A percentile compares a stretch with the other conserved stretches of the same genome.
These are phyloP conservation scores for Claviceps cyperi DNA, from an alignment of 2,329 filamentous ascomycete species.

Conservation along the genomic window DNA sequence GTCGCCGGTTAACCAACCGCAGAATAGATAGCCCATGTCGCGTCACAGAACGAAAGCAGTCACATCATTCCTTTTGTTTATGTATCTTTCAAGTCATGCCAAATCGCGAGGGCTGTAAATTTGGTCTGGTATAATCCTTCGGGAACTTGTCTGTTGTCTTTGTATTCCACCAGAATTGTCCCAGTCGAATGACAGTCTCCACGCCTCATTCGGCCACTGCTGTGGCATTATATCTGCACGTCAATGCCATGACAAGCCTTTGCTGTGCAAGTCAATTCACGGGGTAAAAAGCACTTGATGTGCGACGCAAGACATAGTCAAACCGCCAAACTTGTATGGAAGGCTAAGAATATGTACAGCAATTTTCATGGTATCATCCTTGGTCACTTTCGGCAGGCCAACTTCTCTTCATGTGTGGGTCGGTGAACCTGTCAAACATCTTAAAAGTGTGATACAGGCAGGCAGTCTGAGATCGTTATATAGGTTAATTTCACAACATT, in stretches of 20 bases:
- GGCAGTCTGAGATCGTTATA: conserved; percentile 19
- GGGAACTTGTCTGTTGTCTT: too few relatives aligned
- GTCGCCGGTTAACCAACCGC: too few relatives aligned
- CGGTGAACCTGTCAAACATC: conserved; percentile 52
- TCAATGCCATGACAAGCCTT: conserved; percentile 58
- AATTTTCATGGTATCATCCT: conserved; percentile 56
- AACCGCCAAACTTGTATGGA: conserved; percentile 60
- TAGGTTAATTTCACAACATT: conserved; percentile 56
- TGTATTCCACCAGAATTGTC: conserved; percentile 28
- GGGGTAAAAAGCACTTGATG: conserved; percentile 37
- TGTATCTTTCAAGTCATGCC: too few relatives aligned
- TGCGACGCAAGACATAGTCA: conserved; percentile 45
- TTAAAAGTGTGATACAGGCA: conserved; percentile 36
- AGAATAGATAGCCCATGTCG: too few relatives aligned
- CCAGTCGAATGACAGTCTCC: conserved; percentile 43
- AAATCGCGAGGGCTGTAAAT: too few relatives aligned
- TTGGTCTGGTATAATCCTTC: too few relatives aligned
- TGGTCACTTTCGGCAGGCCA: conserved; percentile 46
- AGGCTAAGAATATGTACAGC: conserved; percentile 58
- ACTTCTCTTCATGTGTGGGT: conserved; percentile 58
- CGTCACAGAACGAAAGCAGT: too few relatives aligned
- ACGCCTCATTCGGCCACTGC: conserved; percentile 65
- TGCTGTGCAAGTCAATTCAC: conserved; percentile 48
- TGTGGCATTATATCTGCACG: conserved; percentile 71
- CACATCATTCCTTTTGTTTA: too few relatives aligned